phyloP scores from a whole-genome alignment of 352 stramenopile species.

The Phytopythium helicoides region DNA sequence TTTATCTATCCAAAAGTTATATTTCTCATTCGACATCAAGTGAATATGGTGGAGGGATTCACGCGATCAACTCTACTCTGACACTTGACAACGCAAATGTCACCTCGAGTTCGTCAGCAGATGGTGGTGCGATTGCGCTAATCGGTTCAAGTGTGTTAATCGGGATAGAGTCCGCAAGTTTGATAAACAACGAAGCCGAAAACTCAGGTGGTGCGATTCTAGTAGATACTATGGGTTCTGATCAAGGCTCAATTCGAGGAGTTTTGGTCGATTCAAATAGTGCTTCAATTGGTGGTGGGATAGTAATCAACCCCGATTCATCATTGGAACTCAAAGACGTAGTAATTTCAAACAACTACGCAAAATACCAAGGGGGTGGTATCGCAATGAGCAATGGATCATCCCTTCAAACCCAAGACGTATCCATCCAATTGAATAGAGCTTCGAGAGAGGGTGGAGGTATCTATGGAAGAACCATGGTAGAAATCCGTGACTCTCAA shows the following conservation, averaged over 20 bases:
- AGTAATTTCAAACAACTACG: conserved; percentile 11
- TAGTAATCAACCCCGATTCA: conserved; percentile 15
- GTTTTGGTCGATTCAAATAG: conserved; percentile 9
- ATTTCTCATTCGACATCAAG: too few relatives aligned
- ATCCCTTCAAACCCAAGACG: neutral
- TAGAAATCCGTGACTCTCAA: neutral
- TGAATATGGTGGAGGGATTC: conserved; percentile 21
- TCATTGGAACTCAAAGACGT: conserved; percentile 6
- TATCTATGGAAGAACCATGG: neutral
- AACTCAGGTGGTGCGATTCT: neutral
- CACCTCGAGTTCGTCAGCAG: too few relatives aligned
- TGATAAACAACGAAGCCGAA: too few relatives aligned
- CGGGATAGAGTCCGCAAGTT: too few relatives aligned
- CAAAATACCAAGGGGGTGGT: conserved; percentile 19
- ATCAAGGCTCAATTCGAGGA: too few relatives aligned
- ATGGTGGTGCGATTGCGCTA: too few relatives aligned
- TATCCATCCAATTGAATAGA: neutral
- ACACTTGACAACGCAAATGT: conserved; percentile 9
- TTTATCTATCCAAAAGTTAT: too few relatives aligned
- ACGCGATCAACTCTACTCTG: conserved; percentile 13
- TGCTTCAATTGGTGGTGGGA: conserved; percentile 15
- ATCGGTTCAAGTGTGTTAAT: too few relatives aligned
- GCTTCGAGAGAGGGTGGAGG: neutral
- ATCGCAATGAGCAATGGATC: conserved; percentile 7
- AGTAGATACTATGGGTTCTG: neutral